Evolutionary conservation across 129 eudicot species (phyloP).

Genomic region (Erigeron canadensis): DNA sequence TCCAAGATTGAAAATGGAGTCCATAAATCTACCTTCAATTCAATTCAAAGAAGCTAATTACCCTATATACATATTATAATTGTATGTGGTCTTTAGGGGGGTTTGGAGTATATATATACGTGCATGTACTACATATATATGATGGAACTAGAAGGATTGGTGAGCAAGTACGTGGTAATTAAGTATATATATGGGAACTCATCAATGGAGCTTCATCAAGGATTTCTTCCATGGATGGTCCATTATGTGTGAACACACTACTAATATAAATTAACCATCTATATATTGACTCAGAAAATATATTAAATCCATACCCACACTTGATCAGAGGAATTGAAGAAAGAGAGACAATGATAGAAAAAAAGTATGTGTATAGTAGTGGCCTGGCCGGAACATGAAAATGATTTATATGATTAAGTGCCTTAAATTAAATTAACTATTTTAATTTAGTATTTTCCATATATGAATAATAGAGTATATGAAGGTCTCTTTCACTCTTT

Average conservation of each 20-base stretch:
- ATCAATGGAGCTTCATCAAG: conserved; percentile 16
- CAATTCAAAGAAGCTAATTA: neutral
- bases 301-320: conserved; percentile 5
- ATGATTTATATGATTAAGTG: neutral
- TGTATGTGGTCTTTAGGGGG: neutral
- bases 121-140: neutral
- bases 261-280: neutral
- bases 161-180: too few relatives aligned
- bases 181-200: too few relatives aligned
- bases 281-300: conserved; percentile 29
- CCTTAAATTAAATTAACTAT: neutral
- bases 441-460: neutral
- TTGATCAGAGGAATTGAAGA: neutral
- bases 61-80: conserved; percentile 6
- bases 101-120: neutral
- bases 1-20: conserved; percentile 61
- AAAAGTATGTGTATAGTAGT: neutral
- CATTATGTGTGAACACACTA: conserved; percentile 34
- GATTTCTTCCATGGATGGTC: conserved; percentile 23
- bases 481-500: conserved; percentile 19
- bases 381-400: neutral
- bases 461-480: neutral
- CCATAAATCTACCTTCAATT: conserved; percentile 59
- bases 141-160: conserved; percentile 13
- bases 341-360: conserved; percentile 10